These are phyloP conservation scores for Xerocomus amazonicus DNA, from an alignment of 1,284 basidiomycete species.

Conservation along the genomic window DNA sequence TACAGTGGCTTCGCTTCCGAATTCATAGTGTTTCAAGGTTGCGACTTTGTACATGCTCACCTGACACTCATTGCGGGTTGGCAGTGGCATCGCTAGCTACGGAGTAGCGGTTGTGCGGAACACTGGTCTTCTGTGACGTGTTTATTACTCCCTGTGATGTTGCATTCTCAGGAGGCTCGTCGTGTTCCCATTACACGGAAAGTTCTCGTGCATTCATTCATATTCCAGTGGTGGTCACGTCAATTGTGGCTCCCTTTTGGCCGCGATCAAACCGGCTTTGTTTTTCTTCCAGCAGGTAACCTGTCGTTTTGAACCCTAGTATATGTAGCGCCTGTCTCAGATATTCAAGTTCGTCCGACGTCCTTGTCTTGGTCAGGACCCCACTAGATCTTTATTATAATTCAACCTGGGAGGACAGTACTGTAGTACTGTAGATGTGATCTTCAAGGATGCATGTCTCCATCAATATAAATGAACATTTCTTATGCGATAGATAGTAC, in stretches of 20 bases:
- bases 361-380: conserved; percentile 10
- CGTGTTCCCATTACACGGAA: neutral
- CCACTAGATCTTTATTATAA: neutral
- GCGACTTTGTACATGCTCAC: neutral
- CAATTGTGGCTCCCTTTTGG: neutral
- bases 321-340: no score
- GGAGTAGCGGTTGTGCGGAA: neutral
- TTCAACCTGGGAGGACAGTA: neutral
- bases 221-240: neutral
- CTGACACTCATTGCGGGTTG: neutral
- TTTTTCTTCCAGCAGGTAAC: no score
- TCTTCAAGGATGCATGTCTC: no score
- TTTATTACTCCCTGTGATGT: neutral
- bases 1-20: neutral
- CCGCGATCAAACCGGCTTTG: neutral
- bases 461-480: conserved; percentile 1
- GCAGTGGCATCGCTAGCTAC: neutral
- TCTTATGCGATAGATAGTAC: neutral
- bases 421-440: no score
- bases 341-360: neutral
- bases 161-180: neutral
- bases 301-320: no score
- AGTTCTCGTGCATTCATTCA: conserved; percentile 4
- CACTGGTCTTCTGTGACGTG: neutral
- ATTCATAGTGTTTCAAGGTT: no score